Evolutionary conservation across 2,329 filamentous ascomycete genomes (phyloP), one percentile per base, ranked within the genome.

Genomic region (Leptographium lundbergii): DNA sequence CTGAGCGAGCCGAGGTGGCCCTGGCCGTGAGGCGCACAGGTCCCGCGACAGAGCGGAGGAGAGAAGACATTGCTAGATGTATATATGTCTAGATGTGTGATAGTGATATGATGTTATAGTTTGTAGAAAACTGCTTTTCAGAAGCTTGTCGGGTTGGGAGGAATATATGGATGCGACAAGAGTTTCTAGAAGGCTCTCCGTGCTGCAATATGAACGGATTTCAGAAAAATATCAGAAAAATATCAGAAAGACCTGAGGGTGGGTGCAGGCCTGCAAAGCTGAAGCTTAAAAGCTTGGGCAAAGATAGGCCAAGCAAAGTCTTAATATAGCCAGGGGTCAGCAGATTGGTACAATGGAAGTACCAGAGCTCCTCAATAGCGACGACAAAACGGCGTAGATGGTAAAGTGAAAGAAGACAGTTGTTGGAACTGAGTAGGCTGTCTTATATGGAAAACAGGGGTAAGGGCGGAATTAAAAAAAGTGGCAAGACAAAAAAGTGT

Each of bases 331-430:
- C 52, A 24, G 54, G 34, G n/a, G 22, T 14, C 22, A 11, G 47
- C 22, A 50, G 45, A 36, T 45, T 14, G 68, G 66, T 63, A 69
- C 67, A 61, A 60, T 54, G 59, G 66, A 65, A 56, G 67, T 67
- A 67, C 69, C 66, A 50, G 55, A 57, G 63, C 66, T 69, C 69
- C 67, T 71, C 63, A 70, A 67, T 71, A 71, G 66, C 69, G 67
- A 69, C 67, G 55, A 63, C 69, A 70, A 70, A 70, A 66, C 64
- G 66, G 65, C 64, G 59, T 60, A 29, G 61, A 51, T 56, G 22
- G 54, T 42, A 34, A 54, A n/a, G 39, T 51, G 51, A 58, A 60
- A 53, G 52, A 36, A 56, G 27, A n/a, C 6, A 56, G 36, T 24
- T 25, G 10, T 9, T 56, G 24, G 45, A 52, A 4, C 17, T 25